These are phyloP conservation scores for Leptographium wingfieldii DNA, from an alignment of 2,329 filamentous ascomycete genomes.

Conservation along the genomic window DNA sequence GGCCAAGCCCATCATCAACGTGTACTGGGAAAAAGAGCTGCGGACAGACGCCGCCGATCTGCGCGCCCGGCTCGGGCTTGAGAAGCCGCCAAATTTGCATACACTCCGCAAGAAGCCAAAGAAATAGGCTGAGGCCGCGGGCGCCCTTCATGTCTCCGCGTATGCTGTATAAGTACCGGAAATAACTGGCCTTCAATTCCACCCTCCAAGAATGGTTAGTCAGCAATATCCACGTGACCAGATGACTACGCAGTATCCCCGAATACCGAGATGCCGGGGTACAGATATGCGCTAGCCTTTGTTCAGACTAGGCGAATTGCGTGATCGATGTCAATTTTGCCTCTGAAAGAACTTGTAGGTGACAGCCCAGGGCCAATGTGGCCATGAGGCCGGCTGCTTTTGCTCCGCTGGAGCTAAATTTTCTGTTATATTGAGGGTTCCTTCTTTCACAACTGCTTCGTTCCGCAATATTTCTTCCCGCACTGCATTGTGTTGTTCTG, in stretches of 20 bases:
- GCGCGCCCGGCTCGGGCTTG: slow-evolving; percentile 64
- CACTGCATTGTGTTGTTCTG: not conserved
- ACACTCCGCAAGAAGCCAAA: slow-evolving; percentile 48
- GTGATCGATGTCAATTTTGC: slow-evolving; percentile 10
- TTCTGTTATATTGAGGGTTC: not conserved
- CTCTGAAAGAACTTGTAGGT: not conserved
- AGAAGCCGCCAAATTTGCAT: slow-evolving; percentile 77
- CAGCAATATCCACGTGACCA: not conserved
- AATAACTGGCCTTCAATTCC: not conserved
- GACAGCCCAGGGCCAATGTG: not conserved
- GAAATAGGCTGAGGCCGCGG: not conserved
- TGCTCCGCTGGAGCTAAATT: not conserved
- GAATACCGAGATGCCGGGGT: not conserved
- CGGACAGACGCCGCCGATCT: slow-evolving; percentile 71
- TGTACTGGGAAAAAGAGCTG: slow-evolving; percentile 95
- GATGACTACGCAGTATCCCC: not conserved
- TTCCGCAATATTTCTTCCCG: not conserved
- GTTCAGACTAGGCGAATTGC: slow-evolving; percentile 12
- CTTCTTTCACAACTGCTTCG: not conserved
- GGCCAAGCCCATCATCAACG: slow-evolving; percentile 75
- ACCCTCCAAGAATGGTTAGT: not conserved
- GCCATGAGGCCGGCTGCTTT: not conserved
- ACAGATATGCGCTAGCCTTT: not conserved
- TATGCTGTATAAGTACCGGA: not conserved
- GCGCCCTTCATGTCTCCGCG: not conserved